Conservation (phyloP, 2,329 filamentous ascomycete genomes). For the Escovopsis sp. region DNA sequence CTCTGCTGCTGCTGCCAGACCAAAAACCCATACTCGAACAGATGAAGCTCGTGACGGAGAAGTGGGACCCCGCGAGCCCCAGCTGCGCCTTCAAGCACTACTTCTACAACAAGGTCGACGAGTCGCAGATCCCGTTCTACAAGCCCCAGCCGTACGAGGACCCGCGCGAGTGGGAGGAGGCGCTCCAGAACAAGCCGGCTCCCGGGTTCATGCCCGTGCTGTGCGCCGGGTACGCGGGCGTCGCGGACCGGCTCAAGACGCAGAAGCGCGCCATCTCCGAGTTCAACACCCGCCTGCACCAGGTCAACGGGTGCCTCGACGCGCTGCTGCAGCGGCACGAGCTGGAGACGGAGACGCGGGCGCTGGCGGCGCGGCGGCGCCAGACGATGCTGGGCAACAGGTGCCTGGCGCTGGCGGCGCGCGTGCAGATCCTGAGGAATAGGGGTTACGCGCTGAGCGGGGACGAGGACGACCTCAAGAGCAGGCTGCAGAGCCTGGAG, state of each 20-base stretch:
- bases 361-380: conserved; percentile 55
- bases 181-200: conserved; percentile 63
- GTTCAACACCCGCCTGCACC: conserved; percentile 59
- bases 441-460: conserved; percentile 67
- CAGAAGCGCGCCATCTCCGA: conserved; percentile 55
- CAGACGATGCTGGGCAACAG: conserved; percentile 61
- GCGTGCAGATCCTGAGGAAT: conserved; percentile 68
- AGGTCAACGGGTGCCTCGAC: conserved; percentile 62
- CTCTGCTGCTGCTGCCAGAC: conserved; percentile 13
- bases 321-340: conserved; percentile 64
- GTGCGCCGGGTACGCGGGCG: conserved; percentile 56
- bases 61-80: conserved; percentile 57
- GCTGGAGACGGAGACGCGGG: conserved; percentile 58
- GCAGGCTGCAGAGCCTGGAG: conserved; percentile 55
- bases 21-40: conserved; percentile 65
- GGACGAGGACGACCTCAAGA: conserved; percentile 64
- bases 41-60: conserved; percentile 52
- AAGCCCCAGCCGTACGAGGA: conserved; percentile 56
- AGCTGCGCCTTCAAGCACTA: conserved; percentile 68
- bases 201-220: conserved; percentile 65
- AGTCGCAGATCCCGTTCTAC: conserved; percentile 62
- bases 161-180: conserved; percentile 70
- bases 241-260: conserved; percentile 56
- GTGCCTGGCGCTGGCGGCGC: conserved; percentile 60
- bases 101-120: conserved; percentile 75